Conservation (phyloP, 352 stramenopile genomes). For the Peronospora belbahrii region DNA sequence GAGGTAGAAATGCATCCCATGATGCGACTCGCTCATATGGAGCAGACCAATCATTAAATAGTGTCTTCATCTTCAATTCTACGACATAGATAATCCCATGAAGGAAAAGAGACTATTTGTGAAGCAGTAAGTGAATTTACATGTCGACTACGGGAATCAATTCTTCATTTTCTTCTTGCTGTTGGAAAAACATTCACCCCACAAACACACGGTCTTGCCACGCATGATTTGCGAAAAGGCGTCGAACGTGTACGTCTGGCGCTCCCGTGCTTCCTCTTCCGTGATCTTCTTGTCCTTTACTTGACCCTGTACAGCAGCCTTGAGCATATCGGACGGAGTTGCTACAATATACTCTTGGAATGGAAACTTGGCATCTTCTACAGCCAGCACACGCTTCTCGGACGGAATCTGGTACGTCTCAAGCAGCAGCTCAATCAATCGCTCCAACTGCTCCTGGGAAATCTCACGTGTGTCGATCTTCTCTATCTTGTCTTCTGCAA, state of each 20-base stretch:
- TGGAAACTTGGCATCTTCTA: conserved; percentile 62
- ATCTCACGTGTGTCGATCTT: conserved; percentile 40
- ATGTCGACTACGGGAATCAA: conserved; percentile 19
- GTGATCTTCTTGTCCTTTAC: conserved; percentile 44
- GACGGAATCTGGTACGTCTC: conserved; percentile 79
- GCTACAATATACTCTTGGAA: conserved; percentile 68
- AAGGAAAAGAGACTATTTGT: not conserved
- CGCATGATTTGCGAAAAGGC: conserved; percentile 72
- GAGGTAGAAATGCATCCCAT: conserved; percentile 66
- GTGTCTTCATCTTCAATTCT: not conserved
- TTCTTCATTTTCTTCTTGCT: conserved; percentile 83
- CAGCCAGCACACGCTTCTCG: conserved; percentile 69
- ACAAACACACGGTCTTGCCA: conserved; percentile 73
- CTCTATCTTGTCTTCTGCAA: conserved; percentile 7
- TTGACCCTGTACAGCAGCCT: conserved; percentile 31
- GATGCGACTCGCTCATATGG: conserved; percentile 53
- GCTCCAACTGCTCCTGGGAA: conserved; percentile 47
- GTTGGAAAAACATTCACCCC: conserved; percentile 81
- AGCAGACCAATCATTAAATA: conserved; percentile 16
- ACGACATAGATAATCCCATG: not conserved
- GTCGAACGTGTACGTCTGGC: conserved; percentile 61
- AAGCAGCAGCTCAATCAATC: conserved; percentile 54
- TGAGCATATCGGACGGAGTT: conserved; percentile 31
- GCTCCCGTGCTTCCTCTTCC: conserved; percentile 41
- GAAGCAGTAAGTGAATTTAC: not conserved